phyloP scores from a whole-genome alignment of 345 rosid species.

The Anastatica hierochuntica region DNA sequence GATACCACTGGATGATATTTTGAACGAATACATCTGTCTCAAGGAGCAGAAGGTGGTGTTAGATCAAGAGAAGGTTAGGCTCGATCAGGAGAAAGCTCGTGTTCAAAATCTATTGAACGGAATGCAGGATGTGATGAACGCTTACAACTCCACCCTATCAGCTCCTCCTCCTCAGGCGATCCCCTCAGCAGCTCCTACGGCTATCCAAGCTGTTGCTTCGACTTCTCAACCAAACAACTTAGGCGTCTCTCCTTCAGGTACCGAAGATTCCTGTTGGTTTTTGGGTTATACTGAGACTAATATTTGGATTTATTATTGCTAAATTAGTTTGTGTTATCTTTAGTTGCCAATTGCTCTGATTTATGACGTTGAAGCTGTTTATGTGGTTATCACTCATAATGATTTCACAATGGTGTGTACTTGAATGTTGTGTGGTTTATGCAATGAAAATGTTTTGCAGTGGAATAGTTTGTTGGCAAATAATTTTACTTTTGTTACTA shows the following conservation, averaged over 20 bases:
- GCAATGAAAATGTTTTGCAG: too few species aligned
- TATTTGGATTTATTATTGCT: not conserved
- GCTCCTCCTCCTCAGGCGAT: slow-evolving; percentile 8
- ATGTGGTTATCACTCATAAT: not conserved
- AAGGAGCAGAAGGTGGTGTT: slow-evolving; percentile 66
- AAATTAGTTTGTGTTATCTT: not conserved
- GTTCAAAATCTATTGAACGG: slow-evolving; percentile 57
- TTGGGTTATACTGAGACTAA: not conserved
- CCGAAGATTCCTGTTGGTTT: not conserved
- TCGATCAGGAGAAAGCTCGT: slow-evolving; percentile 59
- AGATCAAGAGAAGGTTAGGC: slow-evolving; percentile 57
- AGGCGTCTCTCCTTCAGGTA: slow-evolving; percentile 18
- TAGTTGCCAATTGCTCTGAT: not conserved
- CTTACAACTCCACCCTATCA: slow-evolving; percentile 40
- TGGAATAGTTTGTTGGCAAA: too few species aligned
- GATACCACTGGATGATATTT: slow-evolving; percentile 61
- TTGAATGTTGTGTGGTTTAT: too few species aligned
- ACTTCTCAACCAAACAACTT: slow-evolving; percentile 1
- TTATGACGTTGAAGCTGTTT: not conserved
- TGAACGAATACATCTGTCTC: slow-evolving; percentile 66
- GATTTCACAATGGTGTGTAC: too few species aligned
- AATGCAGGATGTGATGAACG: slow-evolving; percentile 69
- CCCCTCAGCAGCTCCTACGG: not conserved
- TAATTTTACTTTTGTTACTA: too few species aligned
- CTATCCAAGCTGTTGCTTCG: not conserved